Base-by-base conservation (phyloP, 148 eudicot genomes). In the Chenopodium formosanum region DNA sequence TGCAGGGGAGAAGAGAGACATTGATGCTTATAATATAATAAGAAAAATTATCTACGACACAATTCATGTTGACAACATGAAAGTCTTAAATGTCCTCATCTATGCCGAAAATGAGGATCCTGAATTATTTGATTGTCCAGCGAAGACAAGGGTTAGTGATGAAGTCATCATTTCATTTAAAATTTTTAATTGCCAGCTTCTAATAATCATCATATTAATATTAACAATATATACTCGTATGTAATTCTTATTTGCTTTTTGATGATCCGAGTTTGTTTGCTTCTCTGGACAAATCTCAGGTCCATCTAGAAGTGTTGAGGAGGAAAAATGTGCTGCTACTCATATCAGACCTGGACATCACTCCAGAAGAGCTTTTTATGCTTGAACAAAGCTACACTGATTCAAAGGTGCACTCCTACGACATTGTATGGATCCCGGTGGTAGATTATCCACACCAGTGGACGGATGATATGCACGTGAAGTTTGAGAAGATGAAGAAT, bases 1-100 rank as follows among this genome's bases (percentile, higher is more conserved):
- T 84, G 81, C 86, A 91, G 94, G 79, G 4, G 89, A 79, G 40
- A 88, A 81, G 82, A 84, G 83, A 67, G 81, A 82, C 50, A 25
- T n/a, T 7, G 91, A 88, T 71, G 79, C 84, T 48, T 87, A 82
- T 4, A 81, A 83, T 48, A 27, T 69, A 56, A 72, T 88, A 22
- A 47, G 10, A 20, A 63, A 63, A 23, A 11, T 58, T 9, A 47
- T 87, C 72, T 85, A 86, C 32, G 72, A 87, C 0, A 78, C 74
- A 60, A 73, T 81, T 66, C 90, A 88, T 65, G 72, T 83, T 8
- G 93, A 91, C 82, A 90, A 88, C 86, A 83, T 91, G 87, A 80
- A 86, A 62, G 84, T 88, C n/a, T 86, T 91, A 76, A 86, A 50
- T 56, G 68, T 78, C 7, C 63, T 91, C 23, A 77, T 91, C 60